Evolutionary conservation across 805 yeast species (phyloP), one percentile per base, ranked within the genome.

Genomic region (Myxozyma sirexii): DNA sequence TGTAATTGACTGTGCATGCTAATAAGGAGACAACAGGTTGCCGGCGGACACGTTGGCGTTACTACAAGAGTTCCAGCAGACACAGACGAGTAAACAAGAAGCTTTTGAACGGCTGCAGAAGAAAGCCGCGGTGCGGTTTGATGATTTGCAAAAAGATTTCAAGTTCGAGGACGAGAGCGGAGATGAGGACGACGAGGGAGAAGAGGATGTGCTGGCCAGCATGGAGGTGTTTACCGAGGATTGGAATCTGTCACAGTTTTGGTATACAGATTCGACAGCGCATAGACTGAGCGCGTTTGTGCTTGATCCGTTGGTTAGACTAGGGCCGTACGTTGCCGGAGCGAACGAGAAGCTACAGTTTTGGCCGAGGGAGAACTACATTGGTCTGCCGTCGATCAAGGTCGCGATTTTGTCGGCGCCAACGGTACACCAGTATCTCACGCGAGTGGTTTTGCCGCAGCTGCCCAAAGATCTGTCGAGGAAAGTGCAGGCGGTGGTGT

Each of bases 221-320:
- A 92, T 92, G 73, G 89, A 86, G 54, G 78, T 83, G 39, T 91
- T 91, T 72, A 79, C 87, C 70, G 97, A 91, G 73, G 96, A 91
- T 74, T 91, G 97, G 97, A 94, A 90, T 70, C 78, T 92, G 39
- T 90, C 96, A 0, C 97, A 91, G 73, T 91, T 91, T 75, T 91
- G 97, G 77, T 91, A 90, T 70, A 76, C 80, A 57, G 92, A 90
- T 61, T 74, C 77, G 2, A 91, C 97, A 0, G 91, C 97, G 0
- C 80, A 79, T 53, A 70, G 74, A 0, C 72, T 90, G 37, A 43
- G 58, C 43, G 57, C 57, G 26, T 60, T 29, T 37, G 53, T 52
- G 44, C 48, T 60, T 1, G 43, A 37, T 13, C 61, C 64, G 23
- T 41, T 60, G 27, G 61, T 60, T 15, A 37, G 26, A 17, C 39